A percentile compares a stretch with the other conserved stretches of the same genome.
phyloP scores from a whole-genome alignment of 352 stramenopile genomes.

The Phytophthora podocarpi region DNA sequence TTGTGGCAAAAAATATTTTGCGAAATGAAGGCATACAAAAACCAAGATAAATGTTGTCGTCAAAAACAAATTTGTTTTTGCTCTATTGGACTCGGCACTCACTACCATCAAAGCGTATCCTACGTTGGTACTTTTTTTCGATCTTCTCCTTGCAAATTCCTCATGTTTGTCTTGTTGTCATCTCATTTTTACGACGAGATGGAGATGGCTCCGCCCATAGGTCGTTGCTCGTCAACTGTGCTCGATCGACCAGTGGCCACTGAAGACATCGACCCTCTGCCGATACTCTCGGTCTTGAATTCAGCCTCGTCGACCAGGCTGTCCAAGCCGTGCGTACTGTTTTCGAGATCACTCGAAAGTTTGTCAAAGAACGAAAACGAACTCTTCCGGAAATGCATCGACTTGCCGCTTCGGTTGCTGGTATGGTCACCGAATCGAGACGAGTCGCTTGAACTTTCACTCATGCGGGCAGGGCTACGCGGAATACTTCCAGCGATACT shows the following conservation, averaged over 20 bases:
- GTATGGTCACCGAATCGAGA: slow-evolving; percentile 55
- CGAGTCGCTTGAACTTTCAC: slow-evolving; percentile 75
- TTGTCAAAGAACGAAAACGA: slow-evolving; percentile 91
- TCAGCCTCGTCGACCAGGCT: slow-evolving; percentile 45
- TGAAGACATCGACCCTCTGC: slow-evolving; percentile 32
- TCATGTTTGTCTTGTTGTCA: slow-evolving; percentile 13
- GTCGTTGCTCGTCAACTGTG: slow-evolving; percentile 34
- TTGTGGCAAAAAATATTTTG: slow-evolving; percentile 1
- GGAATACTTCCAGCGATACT: slow-evolving; percentile 70
- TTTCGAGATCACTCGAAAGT: slow-evolving; percentile 77
- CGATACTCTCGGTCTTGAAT: slow-evolving; percentile 32
- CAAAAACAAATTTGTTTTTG: slow-evolving; percentile 13
- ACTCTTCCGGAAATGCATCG: slow-evolving; percentile 58
- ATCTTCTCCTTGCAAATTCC: slow-evolving; percentile 28
- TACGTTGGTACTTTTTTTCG: slow-evolving; percentile 20
- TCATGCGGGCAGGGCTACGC: slow-evolving; percentile 61
- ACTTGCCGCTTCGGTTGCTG: slow-evolving; percentile 55
- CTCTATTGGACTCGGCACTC: slow-evolving; percentile 33
- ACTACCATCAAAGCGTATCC: slow-evolving; percentile 29
- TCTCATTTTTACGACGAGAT: slow-evolving; percentile 33
- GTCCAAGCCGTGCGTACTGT: slow-evolving; percentile 56
- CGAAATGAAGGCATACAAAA: slow-evolving; percentile 8
- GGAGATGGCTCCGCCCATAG: slow-evolving; percentile 27
- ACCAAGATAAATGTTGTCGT: slow-evolving; percentile 17
- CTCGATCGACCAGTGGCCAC: slow-evolving; percentile 29